Evolutionary conservation across 1,284 basidiomycete species (phyloP), one percentile per base, ranked within the genome.

Genomic region (Clitocybe nebularis): DNA sequence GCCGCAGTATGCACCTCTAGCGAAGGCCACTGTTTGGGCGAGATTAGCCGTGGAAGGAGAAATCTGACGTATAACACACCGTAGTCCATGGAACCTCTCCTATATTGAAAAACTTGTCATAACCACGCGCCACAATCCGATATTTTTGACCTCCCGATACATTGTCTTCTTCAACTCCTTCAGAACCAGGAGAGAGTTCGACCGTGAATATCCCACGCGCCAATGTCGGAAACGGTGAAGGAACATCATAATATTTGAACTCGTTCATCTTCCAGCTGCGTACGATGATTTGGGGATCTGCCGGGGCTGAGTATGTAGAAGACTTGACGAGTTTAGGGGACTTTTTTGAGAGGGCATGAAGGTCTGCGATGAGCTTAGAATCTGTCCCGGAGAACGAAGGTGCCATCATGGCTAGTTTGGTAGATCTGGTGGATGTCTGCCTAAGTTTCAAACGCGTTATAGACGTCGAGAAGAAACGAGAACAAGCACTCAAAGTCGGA

Each of bases 81-180:
- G 82, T 83, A 0, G 87, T 94, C 93, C 94, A 99, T 1, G 87
- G 84, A 19, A 98, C 90, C 61, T 99, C 95, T 20, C 84, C 89
- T 23, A 96, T 89, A 61, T 97, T 99, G 74, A 99, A 99, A 67
- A 99, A 99, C 67, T 99, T 99, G 74, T 99, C 96, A 58, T 99
- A 99, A 0, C 95, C 95, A 36, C 96, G 71, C 0, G 80, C 87
- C 0, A 95, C 84, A 43, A 99, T 95, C 37, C 90, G 68, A 56
- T 89, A 74, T 25, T 63, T 45, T 47, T 48, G 50, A 22, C 22
- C 36, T 11, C 39, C 36, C 16, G 39, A 28, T 30, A 52, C 55
- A 28, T 49, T 55, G 11, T 58, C 56, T 5, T 55, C 57, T 1
- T 48, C 48, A 1, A 51, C 55, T 5, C 45, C 42, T 21, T 59